phyloP scores from a whole-genome alignment of 495 filamentous ascomycete genomes.

The Podospora conica region DNA sequence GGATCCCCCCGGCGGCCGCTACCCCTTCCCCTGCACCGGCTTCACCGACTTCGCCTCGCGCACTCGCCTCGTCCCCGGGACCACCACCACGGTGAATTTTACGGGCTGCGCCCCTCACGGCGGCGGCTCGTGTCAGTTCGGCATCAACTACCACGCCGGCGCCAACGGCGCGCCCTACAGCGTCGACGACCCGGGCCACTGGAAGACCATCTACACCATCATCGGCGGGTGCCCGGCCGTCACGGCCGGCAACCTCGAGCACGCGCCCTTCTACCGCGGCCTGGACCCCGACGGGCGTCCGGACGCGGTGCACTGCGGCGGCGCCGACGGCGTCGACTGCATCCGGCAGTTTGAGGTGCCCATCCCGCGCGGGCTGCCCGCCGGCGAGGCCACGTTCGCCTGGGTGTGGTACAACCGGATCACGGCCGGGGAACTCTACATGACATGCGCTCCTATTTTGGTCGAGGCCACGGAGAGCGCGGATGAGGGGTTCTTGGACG shows the following conservation, averaged over 20 bases:
- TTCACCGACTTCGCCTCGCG: constrained; percentile 1
- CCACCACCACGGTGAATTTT: constrained; percentile 39
- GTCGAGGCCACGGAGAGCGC: constrained; percentile 31
- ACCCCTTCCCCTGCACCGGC: constrained; percentile 7
- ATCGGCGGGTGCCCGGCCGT: constrained; percentile 56
- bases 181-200: constrained; percentile 38
- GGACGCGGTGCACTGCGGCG: constrained; percentile 12
- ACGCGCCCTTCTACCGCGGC: constrained; percentile 2
- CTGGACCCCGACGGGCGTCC: constrained; percentile 10
- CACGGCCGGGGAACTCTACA: constrained; percentile 53
- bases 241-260: constrained; percentile 25
- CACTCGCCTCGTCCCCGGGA: constrained; percentile 35
- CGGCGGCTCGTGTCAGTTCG: constrained; percentile 71
- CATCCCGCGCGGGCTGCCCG: constrained; percentile 7
- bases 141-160: constrained; percentile 55
- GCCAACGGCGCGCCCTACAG: constrained; percentile 24
- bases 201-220: constrained; percentile 65
- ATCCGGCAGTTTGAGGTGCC: constrained; percentile 17
- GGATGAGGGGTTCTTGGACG: constrained; percentile 19
- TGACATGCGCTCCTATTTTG: constrained; percentile 48
- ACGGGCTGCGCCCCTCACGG: constrained; percentile 55
- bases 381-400: constrained; percentile 36
- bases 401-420: constrained; percentile 54
- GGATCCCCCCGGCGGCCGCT: not conserved
- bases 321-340: constrained; percentile 10